Base-by-base conservation (phyloP, 2,329 filamentous ascomycete genomes). In the Ceratocystis harringtonii region DNA sequence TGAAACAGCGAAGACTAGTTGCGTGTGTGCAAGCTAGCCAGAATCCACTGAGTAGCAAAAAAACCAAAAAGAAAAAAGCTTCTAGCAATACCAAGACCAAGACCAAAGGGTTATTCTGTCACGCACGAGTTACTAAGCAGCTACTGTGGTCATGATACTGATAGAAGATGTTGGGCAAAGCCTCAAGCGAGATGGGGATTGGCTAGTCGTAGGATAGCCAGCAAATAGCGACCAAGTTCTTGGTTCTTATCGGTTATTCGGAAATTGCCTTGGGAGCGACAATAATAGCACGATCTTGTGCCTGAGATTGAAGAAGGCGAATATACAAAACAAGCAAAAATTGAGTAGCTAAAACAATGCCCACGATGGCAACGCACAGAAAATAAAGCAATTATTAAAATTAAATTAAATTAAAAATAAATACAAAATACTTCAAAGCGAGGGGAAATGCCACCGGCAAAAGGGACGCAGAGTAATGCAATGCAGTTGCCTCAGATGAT, bases 401-500 rank as follows among this genome's bases (percentile, higher is more conserved):
- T 25, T 22, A 25, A 52, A 52, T 4, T 52, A 52, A 50, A 22
- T 19, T 52, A 25, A 12, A 32, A 58, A 58, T 32, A 58, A 58
- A 58, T 19, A 36, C 17, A 30, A 36, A 58, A 58, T 58, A 58
- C 30, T 32, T 58, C 30, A 30, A 19, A 36, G n/a, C 32, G 55
- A 58, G 55, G 55, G 55, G 55, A 58, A 58, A 58, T 30, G 22
- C 19, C 32, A 28, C 8, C 8, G 55, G 28, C 8, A 58, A 32
- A 58, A 58, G 55, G 55, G 55, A 58, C 30, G 17, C 55, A 36
- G 28, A 58, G 55, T n/a, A 58, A 58, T 58, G 55, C 55, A 58
- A 30, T 58, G 55, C 55, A 58, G 55, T 58, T 58, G 55, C 55
- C 55, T 41, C 55, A 32, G 55, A 58, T 58, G 28, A 58, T 58